Conservation (phyloP, 2,329 filamentous ascomycete species). For the Claviceps humidiphila region DNA sequence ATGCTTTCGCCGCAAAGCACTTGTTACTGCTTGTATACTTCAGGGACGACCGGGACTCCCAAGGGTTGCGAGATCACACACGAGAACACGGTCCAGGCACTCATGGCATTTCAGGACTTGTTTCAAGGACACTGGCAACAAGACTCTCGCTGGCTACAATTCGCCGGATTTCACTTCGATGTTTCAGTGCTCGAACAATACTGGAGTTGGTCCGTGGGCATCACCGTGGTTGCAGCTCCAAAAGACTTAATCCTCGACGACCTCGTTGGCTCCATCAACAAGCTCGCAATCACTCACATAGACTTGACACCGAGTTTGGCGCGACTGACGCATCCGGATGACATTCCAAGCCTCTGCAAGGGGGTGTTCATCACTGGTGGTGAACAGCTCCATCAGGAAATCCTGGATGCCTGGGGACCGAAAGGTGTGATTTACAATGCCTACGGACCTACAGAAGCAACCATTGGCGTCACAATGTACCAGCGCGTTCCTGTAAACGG, state of each 20-base stretch:
- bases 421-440: conserved; percentile 79
- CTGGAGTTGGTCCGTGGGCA: conserved; percentile 88
- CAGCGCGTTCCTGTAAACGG: conserved; percentile 66
- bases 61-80: conserved; percentile 86
- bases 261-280: conserved; percentile 56
- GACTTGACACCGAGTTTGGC: conserved; percentile 85
- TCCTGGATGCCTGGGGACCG: conserved; percentile 73
- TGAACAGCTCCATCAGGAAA: conserved; percentile 78
- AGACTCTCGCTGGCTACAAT: conserved; percentile 74
- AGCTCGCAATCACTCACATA: conserved; percentile 71
- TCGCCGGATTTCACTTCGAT: conserved; percentile 89
- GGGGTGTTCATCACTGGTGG: conserved; percentile 92
- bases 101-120: conserved; percentile 71
- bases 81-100: conserved; percentile 76
- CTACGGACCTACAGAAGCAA: conserved; percentile 84
- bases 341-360: conserved; percentile 64
- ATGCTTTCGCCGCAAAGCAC: conserved; percentile 34
- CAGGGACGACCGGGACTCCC: conserved; percentile 72
- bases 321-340: conserved; percentile 60
- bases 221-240: conserved; percentile 69
- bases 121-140: conserved; percentile 63
- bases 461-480: conserved; percentile 85
- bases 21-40: conserved; percentile 79
- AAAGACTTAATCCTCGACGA: conserved; percentile 80
- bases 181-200: conserved; percentile 89